Percentiles rank a stretch among this genome's conserved stretches.
phyloP scores from a whole-genome alignment of 805 yeast species.

The Barnettozyma californica region DNA sequence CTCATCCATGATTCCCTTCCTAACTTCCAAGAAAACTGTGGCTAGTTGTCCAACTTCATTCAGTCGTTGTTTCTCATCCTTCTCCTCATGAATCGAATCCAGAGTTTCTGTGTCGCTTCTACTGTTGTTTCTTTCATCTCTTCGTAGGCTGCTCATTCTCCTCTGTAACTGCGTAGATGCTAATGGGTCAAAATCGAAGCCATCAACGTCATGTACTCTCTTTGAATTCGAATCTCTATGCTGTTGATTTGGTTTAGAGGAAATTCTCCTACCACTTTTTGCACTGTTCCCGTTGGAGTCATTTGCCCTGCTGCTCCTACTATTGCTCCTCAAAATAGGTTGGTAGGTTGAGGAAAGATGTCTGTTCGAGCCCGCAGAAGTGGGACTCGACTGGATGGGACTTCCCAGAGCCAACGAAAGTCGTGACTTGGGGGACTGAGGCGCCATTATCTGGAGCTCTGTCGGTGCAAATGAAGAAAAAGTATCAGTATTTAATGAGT shows the following conservation, averaged over 20 bases:
- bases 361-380: neutral
- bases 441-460: neutral
- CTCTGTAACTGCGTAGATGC: neutral
- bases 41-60: slow-evolving; percentile 36
- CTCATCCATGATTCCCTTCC: slow-evolving; percentile 38
- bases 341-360: neutral
- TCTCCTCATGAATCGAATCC: slow-evolving; percentile 1
- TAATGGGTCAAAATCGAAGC: slow-evolving; percentile 25
- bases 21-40: slow-evolving; percentile 35
- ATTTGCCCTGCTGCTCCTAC: neutral
- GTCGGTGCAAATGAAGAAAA: neutral
- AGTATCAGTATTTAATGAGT: neutral
- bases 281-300: neutral
- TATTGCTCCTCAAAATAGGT: neutral
- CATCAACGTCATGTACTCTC: slow-evolving; percentile 10
- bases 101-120: neutral
- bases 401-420: neutral
- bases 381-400: neutral
- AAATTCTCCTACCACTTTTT: neutral
- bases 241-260: neutral
- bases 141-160: neutral
- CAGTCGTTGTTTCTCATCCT: slow-evolving; percentile 4
- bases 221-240: neutral
- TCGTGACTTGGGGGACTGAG: slow-evolving; percentile 1
- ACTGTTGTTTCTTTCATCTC: neutral